Conservation (phyloP, 2,329 filamentous ascomycete species). For the Grosmannia huntii region DNA sequence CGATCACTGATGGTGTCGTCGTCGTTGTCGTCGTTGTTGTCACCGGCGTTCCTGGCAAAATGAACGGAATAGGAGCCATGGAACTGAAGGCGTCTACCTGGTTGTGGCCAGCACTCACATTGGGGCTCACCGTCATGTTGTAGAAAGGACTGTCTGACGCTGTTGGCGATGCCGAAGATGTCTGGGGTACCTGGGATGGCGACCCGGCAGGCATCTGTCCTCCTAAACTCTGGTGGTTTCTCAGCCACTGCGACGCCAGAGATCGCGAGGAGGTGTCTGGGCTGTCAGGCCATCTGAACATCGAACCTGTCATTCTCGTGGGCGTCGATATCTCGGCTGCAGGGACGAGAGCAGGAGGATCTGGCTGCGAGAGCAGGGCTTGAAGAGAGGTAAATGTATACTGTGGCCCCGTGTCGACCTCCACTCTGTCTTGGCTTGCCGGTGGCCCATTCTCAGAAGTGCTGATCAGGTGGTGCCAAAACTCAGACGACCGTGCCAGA, state of each 20-base stretch:
- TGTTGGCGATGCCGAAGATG: not conserved
- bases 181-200: not conserved
- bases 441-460: not conserved
- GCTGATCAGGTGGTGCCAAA: slow-evolving; percentile 1
- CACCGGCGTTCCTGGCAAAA: not conserved
- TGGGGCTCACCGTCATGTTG: not conserved
- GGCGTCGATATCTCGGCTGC: not conserved
- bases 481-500: slow-evolving; percentile 4
- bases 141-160: not conserved
- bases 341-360: not conserved
- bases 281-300: not conserved
- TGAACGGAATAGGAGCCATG: not conserved
- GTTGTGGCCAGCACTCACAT: not conserved
- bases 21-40: not conserved
- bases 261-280: not conserved
- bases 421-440: not conserved
- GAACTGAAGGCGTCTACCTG: not conserved
- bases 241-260: not conserved
- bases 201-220: not conserved
- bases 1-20: not conserved
- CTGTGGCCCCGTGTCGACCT: not conserved
- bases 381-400: not conserved
- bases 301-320: not conserved
- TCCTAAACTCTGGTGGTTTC: not conserved
- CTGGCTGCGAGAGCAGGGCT: not conserved